Conservation (phyloP, 2,329 filamentous ascomycete genomes). For the Fulvia fulva region DNA sequence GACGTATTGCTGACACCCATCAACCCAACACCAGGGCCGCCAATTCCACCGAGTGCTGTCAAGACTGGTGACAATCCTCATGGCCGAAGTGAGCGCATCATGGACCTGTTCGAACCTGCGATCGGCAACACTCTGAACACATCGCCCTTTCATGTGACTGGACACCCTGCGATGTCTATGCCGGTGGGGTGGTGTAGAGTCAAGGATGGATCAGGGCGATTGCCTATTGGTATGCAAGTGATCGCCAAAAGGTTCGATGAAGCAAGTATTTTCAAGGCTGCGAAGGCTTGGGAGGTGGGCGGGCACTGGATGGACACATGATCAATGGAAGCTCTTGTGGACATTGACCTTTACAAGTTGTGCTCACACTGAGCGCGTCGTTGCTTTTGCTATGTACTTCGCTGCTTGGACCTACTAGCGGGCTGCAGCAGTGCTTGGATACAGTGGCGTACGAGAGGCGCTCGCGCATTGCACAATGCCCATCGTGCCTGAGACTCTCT, state of each 20-base stretch:
- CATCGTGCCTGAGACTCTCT: no score
- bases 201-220: constrained; percentile 25
- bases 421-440: no score
- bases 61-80: constrained; percentile 23
- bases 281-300: constrained; percentile 35
- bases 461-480: no score
- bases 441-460: no score
- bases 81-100: constrained; percentile 30
- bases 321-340: no score
- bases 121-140: constrained; percentile 46
- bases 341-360: no score
- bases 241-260: constrained; percentile 36
- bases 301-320: constrained; percentile 25
- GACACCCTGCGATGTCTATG: constrained; percentile 49
- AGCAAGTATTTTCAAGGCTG: constrained; percentile 33
- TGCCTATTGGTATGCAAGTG: constrained; percentile 38
- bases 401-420: no score
- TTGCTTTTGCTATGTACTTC: no score
- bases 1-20: constrained; percentile 50
- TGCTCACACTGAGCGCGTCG: no score
- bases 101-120: constrained; percentile 42
- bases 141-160: constrained; percentile 49
- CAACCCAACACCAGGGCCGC: constrained; percentile 44
- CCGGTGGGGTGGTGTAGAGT: constrained; percentile 38
- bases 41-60: constrained; percentile 32